Evolutionary conservation across 371 early-diverging fungal species (phyloP), one percentile per base, ranked within the genome.

Genomic region (Umbelopsis sp.): DNA sequence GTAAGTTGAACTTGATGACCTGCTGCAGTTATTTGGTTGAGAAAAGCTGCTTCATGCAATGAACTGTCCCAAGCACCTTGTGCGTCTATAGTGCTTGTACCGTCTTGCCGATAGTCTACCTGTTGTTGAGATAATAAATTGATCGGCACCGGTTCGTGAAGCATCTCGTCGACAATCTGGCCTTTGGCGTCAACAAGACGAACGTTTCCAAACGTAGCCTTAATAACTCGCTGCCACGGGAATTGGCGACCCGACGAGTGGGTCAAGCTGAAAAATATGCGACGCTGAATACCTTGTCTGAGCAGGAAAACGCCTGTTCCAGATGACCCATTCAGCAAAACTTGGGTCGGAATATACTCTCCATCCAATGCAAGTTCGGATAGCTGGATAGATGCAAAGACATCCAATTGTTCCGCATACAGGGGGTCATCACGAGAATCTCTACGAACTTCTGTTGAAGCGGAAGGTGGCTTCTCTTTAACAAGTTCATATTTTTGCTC

Each of bases 61-160:
- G 90, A 87, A 37, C 89, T 87, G 71, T 94, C 94, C 94, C 94
- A 94, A 0, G 90, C 74, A 7, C 87, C 87, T 32, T 81, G 79
- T 3, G 87, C 82, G 24, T 77, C 70, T 6, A 92, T 52, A 11
- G 79, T 79, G 62, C 87, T 81, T 20, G 86, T 85, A 14, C 89
- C 89, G 52, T 89, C 86, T 4, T 65, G 64, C 0, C 79, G 74
- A 24, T 77, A 76, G 37, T 79, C 71, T 18, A 75, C 72, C 38
- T 66, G 69, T 57, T 80, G 80, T n/a, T 64, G 66, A 25, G 63
- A 29, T 9, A 69, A 50, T 24, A 69, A n/a, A 35, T 64, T 46
- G 16, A 69, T 20, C 1, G 69, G 69, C 18, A 69, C 64, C n/a
- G 46, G 32, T 37, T 64, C 44, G 18, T 69, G 69, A 10, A 72